Evolutionary conservation across 164 flowering plant genomes (phyloP), one percentile per base, ranked within the genome.

Genomic region (Berberis thunbergii): DNA sequence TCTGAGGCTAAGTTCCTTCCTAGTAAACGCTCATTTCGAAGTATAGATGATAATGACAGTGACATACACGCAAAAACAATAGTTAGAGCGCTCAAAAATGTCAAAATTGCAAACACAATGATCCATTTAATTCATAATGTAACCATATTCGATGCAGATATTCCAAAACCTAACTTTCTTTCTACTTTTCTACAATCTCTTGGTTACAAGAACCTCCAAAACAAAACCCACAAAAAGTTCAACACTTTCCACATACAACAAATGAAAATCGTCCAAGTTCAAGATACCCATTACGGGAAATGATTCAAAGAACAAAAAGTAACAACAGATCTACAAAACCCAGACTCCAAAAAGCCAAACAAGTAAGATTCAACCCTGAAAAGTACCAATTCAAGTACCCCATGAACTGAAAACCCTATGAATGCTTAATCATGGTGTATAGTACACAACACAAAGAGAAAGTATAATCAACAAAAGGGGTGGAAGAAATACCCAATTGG

Each of bases 391-490:
- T 59, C 52, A 48, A 60, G n/a, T 12, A 10, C n/a, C 8, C 11
- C 11, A 52, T 52, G n/a, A 1, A 52, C 54, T 52, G n/a, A 7
- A 61, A 79, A 72, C 73, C 76, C 75, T 65, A 74, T 56, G 72
- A 44, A 9, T 52, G 56, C 10, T 40, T 45, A 59, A 64, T 63
- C 68, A 68, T 55, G 3, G 41, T 53, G 39, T 52, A 43, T 64
- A 60, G 58, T 64, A 1, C 49, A 63, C 52, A 45, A 42, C 42
- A 62, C 50, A 57, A 10, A 67, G 49, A 54, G 49, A 63, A 69
- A 49, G 53, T 8, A 56, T 26, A 65, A 52, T 65, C 58, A 43
- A 63, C 10, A 12, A 54, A 63, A 52, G 46, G 45, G 57, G n/a
- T 43, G 7, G 57, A 43, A 64, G 59, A 55, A 55, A 38, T 45